Percentiles rank a stretch among this genome's conserved stretches.
Conservation (phyloP, 192 early-diverging fungal genomes). For the Entomortierella parvispora region DNA sequence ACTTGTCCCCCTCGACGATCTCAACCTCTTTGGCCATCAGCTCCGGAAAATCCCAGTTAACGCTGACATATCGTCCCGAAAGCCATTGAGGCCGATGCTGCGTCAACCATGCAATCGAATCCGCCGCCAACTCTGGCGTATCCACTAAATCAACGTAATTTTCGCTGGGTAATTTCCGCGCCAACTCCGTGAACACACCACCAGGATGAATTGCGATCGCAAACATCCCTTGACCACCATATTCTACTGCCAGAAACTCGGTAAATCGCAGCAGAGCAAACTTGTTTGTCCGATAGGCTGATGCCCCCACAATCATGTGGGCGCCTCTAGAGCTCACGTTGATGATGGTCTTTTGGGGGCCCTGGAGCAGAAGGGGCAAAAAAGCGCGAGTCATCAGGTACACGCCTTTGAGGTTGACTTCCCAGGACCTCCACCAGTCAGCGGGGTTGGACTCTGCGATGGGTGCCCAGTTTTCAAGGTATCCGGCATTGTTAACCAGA, state of each 20-base stretch:
- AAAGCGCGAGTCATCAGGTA: conserved; percentile 1
- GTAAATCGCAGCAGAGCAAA: conserved; percentile 2
- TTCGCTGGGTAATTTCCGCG: not conserved
- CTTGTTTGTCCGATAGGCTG: conserved; percentile 8
- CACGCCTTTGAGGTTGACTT: conserved; percentile 7
- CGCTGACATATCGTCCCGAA: conserved; percentile 3
- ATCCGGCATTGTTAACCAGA: conserved; percentile 5
- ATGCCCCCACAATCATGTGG: not conserved
- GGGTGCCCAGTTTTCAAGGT: not conserved
- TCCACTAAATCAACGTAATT: not conserved
- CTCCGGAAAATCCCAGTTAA: not conserved
- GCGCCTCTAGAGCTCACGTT: not conserved
- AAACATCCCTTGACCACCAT: not conserved
- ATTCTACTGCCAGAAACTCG: conserved; percentile 3
- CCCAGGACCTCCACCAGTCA: conserved; percentile 14
- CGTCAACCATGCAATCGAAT: not conserved
- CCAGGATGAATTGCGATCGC: conserved; percentile 9
- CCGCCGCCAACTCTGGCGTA: conserved; percentile 9
- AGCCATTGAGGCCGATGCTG: conserved; percentile 2
- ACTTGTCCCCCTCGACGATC: conserved; percentile 1
- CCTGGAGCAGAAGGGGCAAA: conserved; percentile 3
- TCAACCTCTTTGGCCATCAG: conserved; percentile 4
- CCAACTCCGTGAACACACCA: conserved; percentile 4
- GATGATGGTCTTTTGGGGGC: not conserved
- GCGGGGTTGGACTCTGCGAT: not conserved